These are phyloP conservation scores for Eucalyptus erythrocorys DNA, from an alignment of 345 rosid species.

Conservation along the genomic window DNA sequence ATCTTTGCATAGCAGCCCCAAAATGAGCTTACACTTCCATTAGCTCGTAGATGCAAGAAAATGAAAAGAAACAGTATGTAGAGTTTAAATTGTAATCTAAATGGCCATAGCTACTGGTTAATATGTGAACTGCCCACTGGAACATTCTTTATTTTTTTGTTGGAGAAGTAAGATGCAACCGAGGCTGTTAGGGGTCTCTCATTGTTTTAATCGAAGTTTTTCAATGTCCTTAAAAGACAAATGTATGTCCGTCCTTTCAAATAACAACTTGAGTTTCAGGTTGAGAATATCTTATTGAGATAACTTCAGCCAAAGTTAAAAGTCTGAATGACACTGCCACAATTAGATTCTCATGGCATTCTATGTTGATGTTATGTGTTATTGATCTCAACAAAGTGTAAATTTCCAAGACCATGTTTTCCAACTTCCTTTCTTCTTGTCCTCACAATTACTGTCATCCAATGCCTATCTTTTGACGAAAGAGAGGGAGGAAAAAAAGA, in stretches of 20 bases:
- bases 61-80: neutral
- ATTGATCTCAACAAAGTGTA: neutral
- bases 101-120: neutral
- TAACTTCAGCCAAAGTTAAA: too few relatives aligned
- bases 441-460: neutral
- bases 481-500: neutral
- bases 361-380: neutral
- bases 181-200: neutral
- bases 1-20: neutral
- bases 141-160: too few relatives aligned
- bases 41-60: neutral
- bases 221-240: too few relatives aligned
- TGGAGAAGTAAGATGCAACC: neutral
- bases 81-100: neutral
- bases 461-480: neutral
- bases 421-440: neutral
- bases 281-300: too few relatives aligned
- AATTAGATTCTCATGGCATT: neutral
- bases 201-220: neutral
- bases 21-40: neutral
- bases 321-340: neutral
- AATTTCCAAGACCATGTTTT: neutral
- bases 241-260: too few relatives aligned
- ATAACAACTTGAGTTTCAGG: neutral
- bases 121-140: neutral